Evolutionary conservation across 208 protist genomes (phyloP).

Genomic region (Trypanosoma conorhini): DNA sequence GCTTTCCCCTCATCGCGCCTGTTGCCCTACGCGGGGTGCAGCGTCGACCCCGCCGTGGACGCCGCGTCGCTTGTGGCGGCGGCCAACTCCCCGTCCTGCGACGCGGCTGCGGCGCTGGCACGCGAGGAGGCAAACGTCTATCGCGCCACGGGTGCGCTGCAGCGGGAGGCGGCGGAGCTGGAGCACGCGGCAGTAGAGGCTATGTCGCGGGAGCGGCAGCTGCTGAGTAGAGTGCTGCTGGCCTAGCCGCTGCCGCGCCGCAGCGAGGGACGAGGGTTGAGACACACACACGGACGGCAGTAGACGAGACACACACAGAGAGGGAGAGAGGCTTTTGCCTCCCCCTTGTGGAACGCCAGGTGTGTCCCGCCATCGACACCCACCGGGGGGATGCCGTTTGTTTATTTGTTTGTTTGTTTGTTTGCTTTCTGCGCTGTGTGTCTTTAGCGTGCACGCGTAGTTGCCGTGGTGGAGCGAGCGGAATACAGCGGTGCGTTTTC

Average conservation of each 20-base stretch:
- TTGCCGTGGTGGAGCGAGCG: too few species aligned
- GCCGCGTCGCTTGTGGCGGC: not conserved
- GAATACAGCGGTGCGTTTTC: not conserved
- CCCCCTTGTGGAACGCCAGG: too few species aligned
- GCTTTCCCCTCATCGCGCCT: not conserved
- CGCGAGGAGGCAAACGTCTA: conserved; percentile 19
- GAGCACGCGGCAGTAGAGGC: conserved; percentile 9
- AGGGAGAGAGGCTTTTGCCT: not conserved
- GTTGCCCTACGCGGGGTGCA: not conserved
- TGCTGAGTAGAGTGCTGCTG: conserved; percentile 17
- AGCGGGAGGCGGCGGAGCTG: conserved; percentile 19
- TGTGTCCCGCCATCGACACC: too few species aligned
- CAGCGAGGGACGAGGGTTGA: not conserved
- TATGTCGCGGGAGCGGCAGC: conserved; percentile 16
- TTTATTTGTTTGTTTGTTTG: not conserved
- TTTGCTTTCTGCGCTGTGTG: not conserved
- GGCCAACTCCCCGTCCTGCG: not conserved
- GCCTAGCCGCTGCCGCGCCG: not conserved
- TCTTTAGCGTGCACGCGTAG: not conserved
- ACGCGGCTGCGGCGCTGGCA: conserved; percentile 6
- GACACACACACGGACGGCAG: not conserved
- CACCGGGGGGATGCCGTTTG: too few species aligned
- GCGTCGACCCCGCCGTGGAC: not conserved
- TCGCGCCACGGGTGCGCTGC: not conserved
- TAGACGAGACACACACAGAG: not conserved